Evolutionary conservation across 2,329 filamentous ascomycete genomes (phyloP).

Genomic region (Aspergillus awamori): DNA sequence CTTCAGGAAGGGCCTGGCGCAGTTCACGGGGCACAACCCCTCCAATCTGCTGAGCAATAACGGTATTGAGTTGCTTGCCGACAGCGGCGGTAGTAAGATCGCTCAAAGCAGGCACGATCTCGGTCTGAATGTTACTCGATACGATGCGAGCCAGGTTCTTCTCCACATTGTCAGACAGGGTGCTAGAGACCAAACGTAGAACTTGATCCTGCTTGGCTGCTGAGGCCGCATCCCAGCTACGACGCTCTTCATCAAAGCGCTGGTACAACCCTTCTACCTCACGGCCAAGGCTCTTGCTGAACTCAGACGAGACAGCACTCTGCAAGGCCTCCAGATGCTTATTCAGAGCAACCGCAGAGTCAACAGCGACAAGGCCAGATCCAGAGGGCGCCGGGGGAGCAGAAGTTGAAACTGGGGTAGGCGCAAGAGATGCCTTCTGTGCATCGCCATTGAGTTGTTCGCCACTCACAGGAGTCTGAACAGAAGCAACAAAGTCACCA

Average conservation of each 20-base stretch:
- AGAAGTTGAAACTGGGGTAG: constrained; percentile 4
- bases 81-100: constrained; percentile 69
- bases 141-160: constrained; percentile 78
- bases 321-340: constrained; percentile 63
- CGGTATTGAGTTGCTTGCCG: constrained; percentile 69
- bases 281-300: constrained; percentile 50
- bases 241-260: constrained; percentile 70
- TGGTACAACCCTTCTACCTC: constrained; percentile 61
- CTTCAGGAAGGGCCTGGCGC: constrained; percentile 67
- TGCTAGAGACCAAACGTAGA: constrained; percentile 68
- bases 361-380: constrained; percentile 22
- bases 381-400: constrained; percentile 1
- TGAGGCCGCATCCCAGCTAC: constrained; percentile 63
- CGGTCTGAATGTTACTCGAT: constrained; percentile 71
- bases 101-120: constrained; percentile 74
- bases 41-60: constrained; percentile 68
- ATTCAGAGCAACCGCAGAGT: constrained; percentile 61
- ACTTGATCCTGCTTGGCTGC: constrained; percentile 70
- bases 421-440: constrained; percentile 12
- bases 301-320: constrained; percentile 50
- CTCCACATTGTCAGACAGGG: constrained; percentile 71
- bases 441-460: constrained; percentile 20
- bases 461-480: not conserved
- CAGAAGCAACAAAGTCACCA: constrained; percentile 9
- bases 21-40: constrained; percentile 72